Conservation (phyloP, 108 stramenopile species). For the Cyclotella baltica region DNA sequence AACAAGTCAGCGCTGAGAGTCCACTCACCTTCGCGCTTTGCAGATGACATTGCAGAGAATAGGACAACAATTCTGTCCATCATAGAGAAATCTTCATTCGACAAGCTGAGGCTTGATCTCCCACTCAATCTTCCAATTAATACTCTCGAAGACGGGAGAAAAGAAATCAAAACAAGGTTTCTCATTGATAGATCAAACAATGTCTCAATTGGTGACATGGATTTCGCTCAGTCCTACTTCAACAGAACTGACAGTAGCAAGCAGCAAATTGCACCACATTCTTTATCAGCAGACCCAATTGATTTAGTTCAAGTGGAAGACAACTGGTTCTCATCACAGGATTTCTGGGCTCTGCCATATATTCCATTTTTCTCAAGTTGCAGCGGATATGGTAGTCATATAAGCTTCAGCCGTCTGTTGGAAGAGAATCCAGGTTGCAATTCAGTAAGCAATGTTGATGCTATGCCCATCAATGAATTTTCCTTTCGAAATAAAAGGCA, state of each 20-base stretch:
- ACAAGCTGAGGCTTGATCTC: constrained; percentile 56
- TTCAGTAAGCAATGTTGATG: constrained; percentile 40
- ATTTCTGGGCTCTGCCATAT: constrained; percentile 74
- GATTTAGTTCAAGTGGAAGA: constrained; percentile 1
- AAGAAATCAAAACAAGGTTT: constrained; percentile 44
- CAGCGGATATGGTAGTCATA: constrained; percentile 81
- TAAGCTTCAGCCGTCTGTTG: constrained; percentile 72
- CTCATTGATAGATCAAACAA: constrained; percentile 59
- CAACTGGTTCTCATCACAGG: constrained; percentile 21
- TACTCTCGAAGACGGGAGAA: constrained; percentile 8
- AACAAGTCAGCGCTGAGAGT: constrained; percentile 61
- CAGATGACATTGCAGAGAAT: constrained; percentile 13
- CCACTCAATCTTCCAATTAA: constrained; percentile 80
- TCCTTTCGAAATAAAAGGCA: constrained; percentile 33
- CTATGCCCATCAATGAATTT: constrained; percentile 56
- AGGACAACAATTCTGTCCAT: constrained; percentile 69
- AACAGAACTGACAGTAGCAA: not conserved
- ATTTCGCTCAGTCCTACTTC: constrained; percentile 2
- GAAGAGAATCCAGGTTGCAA: constrained; percentile 83
- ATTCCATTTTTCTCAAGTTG: constrained; percentile 88
- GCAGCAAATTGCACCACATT: not conserved
- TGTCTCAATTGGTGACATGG: constrained; percentile 50
- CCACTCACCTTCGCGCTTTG: constrained; percentile 60
- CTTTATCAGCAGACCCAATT: constrained; percentile 15
- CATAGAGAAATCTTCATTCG: constrained; percentile 55